phyloP scores from a whole-genome alignment of 2,329 filamentous ascomycete species.

The Sporothrix pallida region DNA sequence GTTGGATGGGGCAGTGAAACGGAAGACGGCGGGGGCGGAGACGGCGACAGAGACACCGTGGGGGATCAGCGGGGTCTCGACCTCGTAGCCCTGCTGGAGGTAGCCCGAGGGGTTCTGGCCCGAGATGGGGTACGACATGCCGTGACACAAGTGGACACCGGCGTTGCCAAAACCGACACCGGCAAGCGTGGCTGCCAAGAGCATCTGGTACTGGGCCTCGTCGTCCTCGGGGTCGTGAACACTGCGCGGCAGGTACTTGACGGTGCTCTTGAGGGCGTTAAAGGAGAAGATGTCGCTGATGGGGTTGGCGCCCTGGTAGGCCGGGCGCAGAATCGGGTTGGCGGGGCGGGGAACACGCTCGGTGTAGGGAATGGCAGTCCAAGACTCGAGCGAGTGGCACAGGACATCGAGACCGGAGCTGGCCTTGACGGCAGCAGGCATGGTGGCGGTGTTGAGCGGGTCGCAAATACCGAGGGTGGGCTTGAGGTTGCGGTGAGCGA shows the following conservation, averaged over 20 bases:
- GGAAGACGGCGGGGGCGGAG: conserved; percentile 55
- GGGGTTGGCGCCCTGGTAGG: conserved; percentile 96
- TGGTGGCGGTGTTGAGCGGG: conserved; percentile 89
- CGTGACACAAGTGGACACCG: conserved; percentile 80
- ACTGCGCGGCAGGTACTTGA: conserved; percentile 90
- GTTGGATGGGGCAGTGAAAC: conserved; percentile 66
- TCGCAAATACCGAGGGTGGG: conserved; percentile 88
- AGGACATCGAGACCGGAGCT: conserved; percentile 92
- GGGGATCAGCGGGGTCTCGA: conserved; percentile 80
- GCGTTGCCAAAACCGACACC: conserved; percentile 98
- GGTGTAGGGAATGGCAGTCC: conserved; percentile 95
- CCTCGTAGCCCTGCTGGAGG: conserved; percentile 83
- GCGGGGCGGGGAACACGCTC: conserved; percentile 81
- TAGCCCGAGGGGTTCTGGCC: conserved; percentile 87
- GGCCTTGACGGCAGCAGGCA: conserved; percentile 93
- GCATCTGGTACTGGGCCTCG: conserved; percentile 94
- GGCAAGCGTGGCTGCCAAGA: conserved; percentile 89
- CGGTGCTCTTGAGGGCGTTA: conserved; percentile 78
- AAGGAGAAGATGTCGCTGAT: conserved; percentile 98
- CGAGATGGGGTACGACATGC: conserved; percentile 98
- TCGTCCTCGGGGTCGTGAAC: conserved; percentile 86
- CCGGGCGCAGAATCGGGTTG: conserved; percentile 89
- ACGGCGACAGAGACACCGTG: conserved; percentile 87
- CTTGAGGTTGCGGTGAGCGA: conserved; percentile 94
- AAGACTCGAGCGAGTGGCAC: conserved; percentile 93